A percentile compares a stretch with the other conserved stretches of the same genome.
Conservation (phyloP, 805 yeast genomes). For the Millerago galiae region DNA sequence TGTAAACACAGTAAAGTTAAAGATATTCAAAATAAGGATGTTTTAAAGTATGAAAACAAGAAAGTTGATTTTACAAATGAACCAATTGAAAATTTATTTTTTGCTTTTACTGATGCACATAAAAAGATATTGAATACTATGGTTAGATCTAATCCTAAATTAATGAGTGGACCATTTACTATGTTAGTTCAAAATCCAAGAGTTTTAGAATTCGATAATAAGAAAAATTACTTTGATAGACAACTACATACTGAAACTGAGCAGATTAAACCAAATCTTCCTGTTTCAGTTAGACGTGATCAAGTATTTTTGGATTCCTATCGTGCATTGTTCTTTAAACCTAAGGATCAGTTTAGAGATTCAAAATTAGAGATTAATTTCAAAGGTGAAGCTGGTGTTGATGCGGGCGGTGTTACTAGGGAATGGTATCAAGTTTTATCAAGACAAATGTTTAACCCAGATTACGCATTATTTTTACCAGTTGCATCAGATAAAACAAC, state of each 20-base stretch:
- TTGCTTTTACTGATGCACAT: slow-evolving; percentile 83
- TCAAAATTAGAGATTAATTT: slow-evolving; percentile 76
- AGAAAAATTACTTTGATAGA: slow-evolving; percentile 76
- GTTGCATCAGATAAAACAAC: slow-evolving; percentile 90
- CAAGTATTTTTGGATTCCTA: slow-evolving; percentile 91
- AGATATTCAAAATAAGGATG: slow-evolving; percentile 48
- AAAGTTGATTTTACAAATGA: slow-evolving; percentile 64
- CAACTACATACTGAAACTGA: slow-evolving; percentile 48
- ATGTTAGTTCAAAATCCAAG: slow-evolving; percentile 82
- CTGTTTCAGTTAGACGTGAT: slow-evolving; percentile 72
- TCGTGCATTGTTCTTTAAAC: slow-evolving; percentile 71
- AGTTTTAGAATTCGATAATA: slow-evolving; percentile 91
- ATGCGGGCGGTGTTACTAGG: slow-evolving; percentile 96
- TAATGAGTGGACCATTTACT: slow-evolving; percentile 94
- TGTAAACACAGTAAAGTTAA: slow-evolving; percentile 75
- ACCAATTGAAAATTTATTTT: slow-evolving; percentile 73
- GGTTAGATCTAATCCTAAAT: slow-evolving; percentile 84
- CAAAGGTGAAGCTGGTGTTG: slow-evolving; percentile 92
- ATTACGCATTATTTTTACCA: slow-evolving; percentile 85
- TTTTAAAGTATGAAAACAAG: slow-evolving; percentile 53
- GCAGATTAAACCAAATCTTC: slow-evolving; percentile 38
- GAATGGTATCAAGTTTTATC: slow-evolving; percentile 97
- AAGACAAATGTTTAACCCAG: slow-evolving; percentile 93
- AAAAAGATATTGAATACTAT: slow-evolving; percentile 82
- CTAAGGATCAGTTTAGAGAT: slow-evolving; percentile 63